Evolutionary conservation across 2,329 filamentous ascomycete species (phyloP).

Genomic region (Trichoderma sp.): DNA sequence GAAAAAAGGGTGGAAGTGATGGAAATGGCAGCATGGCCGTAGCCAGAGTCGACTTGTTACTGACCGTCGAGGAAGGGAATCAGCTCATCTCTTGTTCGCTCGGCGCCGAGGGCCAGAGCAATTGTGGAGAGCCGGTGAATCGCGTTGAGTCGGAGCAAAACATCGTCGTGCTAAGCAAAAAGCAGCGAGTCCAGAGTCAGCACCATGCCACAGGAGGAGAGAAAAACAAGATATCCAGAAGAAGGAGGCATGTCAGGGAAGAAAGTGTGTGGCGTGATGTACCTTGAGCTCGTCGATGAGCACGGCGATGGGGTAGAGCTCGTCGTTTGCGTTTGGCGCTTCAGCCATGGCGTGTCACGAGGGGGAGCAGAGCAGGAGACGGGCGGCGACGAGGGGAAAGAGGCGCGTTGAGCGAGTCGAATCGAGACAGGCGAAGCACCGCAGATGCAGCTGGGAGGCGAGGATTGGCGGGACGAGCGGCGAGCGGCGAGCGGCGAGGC

Average conservation of each 20-base stretch:
- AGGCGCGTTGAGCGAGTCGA: slow-evolving; percentile 23
- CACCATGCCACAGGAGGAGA: slow-evolving; percentile 22
- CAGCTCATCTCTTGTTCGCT: slow-evolving; percentile 96
- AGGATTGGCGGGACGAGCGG: slow-evolving; percentile 20
- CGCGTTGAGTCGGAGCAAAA: slow-evolving; percentile 94
- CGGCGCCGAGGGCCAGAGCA: slow-evolving; percentile 89
- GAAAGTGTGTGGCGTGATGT: slow-evolving; percentile 34
- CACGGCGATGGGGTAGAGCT: slow-evolving; percentile 99
- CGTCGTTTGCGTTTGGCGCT: slow-evolving; percentile 86
- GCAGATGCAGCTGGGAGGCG: slow-evolving; percentile 10
- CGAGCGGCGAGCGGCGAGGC: not conserved
- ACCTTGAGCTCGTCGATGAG: slow-evolving; percentile 99
- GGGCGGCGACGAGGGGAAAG: not conserved
- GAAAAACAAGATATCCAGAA: slow-evolving; percentile 22
- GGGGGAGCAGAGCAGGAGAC: slow-evolving; percentile 22
- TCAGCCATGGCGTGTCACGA: slow-evolving; percentile 71
- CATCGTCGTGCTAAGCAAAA: slow-evolving; percentile 82
- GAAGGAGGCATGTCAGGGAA: not conserved
- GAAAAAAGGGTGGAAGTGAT: not conserved
- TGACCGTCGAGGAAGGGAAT: slow-evolving; percentile 98
- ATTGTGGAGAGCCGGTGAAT: slow-evolving; percentile 98
- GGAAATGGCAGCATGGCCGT: not conserved
- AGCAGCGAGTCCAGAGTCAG: slow-evolving; percentile 26
- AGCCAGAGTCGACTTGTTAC: slow-evolving; percentile 35
- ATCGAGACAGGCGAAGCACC: slow-evolving; percentile 23